Evolutionary conservation across 163 green algal species (phyloP).

Genomic region (Chlorella variabilis): DNA sequence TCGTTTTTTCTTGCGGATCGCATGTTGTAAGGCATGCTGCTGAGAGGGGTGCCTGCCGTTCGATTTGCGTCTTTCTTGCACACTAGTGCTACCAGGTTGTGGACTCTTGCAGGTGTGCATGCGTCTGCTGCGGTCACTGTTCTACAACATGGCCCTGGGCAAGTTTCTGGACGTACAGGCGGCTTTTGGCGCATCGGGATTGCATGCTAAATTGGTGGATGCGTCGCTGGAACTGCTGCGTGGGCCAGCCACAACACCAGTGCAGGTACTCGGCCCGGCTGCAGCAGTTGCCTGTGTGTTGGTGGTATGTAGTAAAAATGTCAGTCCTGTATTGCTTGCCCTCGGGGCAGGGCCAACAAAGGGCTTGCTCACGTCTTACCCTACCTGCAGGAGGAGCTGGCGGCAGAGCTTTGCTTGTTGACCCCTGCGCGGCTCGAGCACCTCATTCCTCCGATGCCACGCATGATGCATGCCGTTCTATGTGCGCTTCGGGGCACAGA

Average conservation of each 20-base stretch:
- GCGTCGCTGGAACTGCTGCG: constrained; percentile 36
- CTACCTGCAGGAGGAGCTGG: constrained; percentile 32
- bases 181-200: constrained; percentile 45
- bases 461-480: constrained; percentile 86
- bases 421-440: constrained; percentile 81
- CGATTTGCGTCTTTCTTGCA: background rate
- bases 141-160: constrained; percentile 67
- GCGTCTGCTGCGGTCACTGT: constrained; percentile 83
- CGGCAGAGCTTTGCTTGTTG: constrained; percentile 87
- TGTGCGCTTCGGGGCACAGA: constrained; percentile 73
- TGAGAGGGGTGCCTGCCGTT: no score
- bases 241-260: constrained; percentile 9
- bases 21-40: no score
- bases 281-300: background rate
- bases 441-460: constrained; percentile 82
- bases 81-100: no score
- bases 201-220: constrained; percentile 49
- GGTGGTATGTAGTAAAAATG: background rate
- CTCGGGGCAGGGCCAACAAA: no score
- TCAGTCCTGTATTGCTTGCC: background rate
- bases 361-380: no score
- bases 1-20: no score
- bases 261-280: background rate
- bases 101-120: constrained; percentile 71
- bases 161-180: constrained; percentile 65